Percentiles rank a stretch among this genome's conserved stretches.
phyloP scores from a whole-genome alignment of 192 early-diverging fungal genomes.

The Thamnidium elegans region DNA sequence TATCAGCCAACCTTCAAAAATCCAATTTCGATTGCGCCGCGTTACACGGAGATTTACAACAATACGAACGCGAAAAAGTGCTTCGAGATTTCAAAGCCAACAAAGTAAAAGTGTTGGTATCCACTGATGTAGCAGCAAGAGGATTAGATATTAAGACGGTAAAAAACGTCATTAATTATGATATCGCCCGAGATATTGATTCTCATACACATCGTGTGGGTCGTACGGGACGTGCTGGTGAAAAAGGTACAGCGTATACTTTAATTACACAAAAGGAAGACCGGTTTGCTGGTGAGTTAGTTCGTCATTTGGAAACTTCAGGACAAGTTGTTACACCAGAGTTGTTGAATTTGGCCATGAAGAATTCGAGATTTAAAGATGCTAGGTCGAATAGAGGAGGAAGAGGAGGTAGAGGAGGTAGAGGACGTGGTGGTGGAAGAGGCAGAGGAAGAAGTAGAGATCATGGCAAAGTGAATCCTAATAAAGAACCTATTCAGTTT shows the following conservation, averaged over 20 bases:
- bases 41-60: constrained; percentile 78
- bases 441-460: constrained; percentile 16
- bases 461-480: neutral
- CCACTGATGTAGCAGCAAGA: constrained; percentile 70
- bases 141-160: constrained; percentile 80
- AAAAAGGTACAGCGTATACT: constrained; percentile 64
- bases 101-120: constrained; percentile 58
- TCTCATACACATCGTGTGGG: constrained; percentile 79
- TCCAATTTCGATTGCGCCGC: constrained; percentile 53
- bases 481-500: constrained; percentile 4
- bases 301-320: constrained; percentile 57
- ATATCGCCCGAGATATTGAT: constrained; percentile 80
- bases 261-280: constrained; percentile 64
- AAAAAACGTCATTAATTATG: constrained; percentile 77
- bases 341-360: constrained; percentile 46
- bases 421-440: constrained; percentile 36
- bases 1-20: constrained; percentile 59
- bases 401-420: constrained; percentile 36
- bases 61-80: constrained; percentile 72
- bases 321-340: constrained; percentile 46
- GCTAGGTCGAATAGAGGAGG: constrained; percentile 47
- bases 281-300: constrained; percentile 60
- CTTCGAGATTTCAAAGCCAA: constrained; percentile 64
- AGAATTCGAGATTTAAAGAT: constrained; percentile 62
- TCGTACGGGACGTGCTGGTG: constrained; percentile 69